Base-by-base conservation (phyloP, 768 basidiomycete genomes). In the Russula vinacea region DNA sequence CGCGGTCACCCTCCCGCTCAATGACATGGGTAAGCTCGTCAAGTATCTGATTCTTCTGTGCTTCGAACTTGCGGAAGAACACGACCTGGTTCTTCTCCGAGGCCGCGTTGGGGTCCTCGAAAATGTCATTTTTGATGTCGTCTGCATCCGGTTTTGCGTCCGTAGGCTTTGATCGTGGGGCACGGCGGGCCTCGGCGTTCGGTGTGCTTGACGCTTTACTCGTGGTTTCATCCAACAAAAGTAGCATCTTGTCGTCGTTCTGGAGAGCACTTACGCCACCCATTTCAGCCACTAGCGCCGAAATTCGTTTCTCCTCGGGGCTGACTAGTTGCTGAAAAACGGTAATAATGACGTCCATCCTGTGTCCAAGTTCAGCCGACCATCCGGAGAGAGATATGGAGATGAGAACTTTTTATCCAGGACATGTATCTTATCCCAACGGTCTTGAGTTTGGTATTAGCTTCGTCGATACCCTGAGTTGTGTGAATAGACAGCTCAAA, bases 401-500 rank as follows among this genome's bases (percentile, higher is more conserved):
- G 6, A n/a, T 9, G 14, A 61, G 22, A 29, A 69, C 71, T 70
- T 70, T 39, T 60, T 32, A n/a, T 69, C 64, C 24, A 70, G 62
- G 26, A 58, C 64, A 22, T 58, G 40, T 19, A 57, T 56, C 16
- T 33, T 50, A 19, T 50, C 54, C 45, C 49, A 53, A 67, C 49
- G 8, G 19, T n/a, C 29, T 64, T 68, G 3, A 74, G 59, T 60
- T 54, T 58, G 17, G 9, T 24, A 17, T 62, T 60, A 35, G 52
- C 62, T 14, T 39, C 50, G 11, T 60, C 65, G 9, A 67, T n/a
- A 16, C 56, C 57, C 52, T 60, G 53, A 9, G 69, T 71, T 3
- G 67, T 72, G 57, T 76, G 72, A 8, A 76, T 67, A 7, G 67
- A 60, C n/a, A 76, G 61, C 33, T 73, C 74, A 42, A 71, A 70